phyloP scores from a whole-genome alignment of 2,329 filamentous ascomycete species.

The Endoconidiophora laricicola region DNA sequence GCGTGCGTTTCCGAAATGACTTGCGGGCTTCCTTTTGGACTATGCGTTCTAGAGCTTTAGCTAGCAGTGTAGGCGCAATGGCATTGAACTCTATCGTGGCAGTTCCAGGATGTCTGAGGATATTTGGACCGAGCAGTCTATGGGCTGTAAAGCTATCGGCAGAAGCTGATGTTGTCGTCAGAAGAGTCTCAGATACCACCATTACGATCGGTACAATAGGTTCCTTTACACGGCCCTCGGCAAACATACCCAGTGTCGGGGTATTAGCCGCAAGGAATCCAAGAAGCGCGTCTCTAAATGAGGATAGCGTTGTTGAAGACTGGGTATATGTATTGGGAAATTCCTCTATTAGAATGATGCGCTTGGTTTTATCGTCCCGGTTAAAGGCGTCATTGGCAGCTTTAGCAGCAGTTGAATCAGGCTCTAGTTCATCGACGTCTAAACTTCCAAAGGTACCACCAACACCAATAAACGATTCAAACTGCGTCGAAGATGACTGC shows the following conservation, averaged over 20 bases:
- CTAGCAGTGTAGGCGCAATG: slow-evolving; percentile 70
- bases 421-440: slow-evolving; percentile 22
- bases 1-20: slow-evolving; percentile 58
- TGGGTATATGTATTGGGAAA: slow-evolving; percentile 61
- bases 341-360: slow-evolving; percentile 62
- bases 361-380: slow-evolving; percentile 16
- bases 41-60: slow-evolving; percentile 67
- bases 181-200: slow-evolving; percentile 76
- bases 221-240: slow-evolving; percentile 25
- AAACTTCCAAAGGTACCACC: slow-evolving; percentile 67
- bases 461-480: slow-evolving; percentile 79
- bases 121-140: slow-evolving; percentile 70
- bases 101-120: slow-evolving; percentile 64
- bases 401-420: not conserved
- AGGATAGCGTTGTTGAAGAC: slow-evolving; percentile 44
- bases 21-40: slow-evolving; percentile 71
- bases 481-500: slow-evolving; percentile 59
- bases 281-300: slow-evolving; percentile 60
- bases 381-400: not conserved
- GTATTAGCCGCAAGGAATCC: slow-evolving; percentile 56
- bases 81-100: slow-evolving; percentile 82
- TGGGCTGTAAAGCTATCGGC: slow-evolving; percentile 89
- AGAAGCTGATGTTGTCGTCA: slow-evolving; percentile 70
- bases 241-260: slow-evolving; percentile 35
- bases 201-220: slow-evolving; percentile 61